Evolutionary conservation across 495 filamentous ascomycete genomes (phyloP), one percentile per base, ranked within the genome.

Genomic region (Penicillium egyptiacum): DNA sequence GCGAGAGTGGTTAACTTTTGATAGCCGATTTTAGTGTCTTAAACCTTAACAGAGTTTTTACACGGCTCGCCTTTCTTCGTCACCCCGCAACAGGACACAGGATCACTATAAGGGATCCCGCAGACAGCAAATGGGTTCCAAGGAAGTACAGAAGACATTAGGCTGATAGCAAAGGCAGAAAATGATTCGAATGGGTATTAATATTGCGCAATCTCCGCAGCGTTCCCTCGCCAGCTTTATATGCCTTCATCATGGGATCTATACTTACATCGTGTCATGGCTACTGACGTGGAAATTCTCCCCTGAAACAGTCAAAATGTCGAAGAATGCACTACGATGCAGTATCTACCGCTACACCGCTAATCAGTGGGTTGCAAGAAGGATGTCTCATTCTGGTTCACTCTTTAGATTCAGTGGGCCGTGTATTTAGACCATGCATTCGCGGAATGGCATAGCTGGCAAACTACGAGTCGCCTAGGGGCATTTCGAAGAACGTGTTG

Each of bases 161-260:
- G 25, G 28, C 8, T 35, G 9, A 19, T 37, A 5, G 6, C 30
- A 37, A 50, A 50, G 30, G 47, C 10, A 50, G 47, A 37, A 22
- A 35, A 35, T 50, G n/a, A 17, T 30, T 48, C n/a, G 30, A 14
- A 50, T 37, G 2, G 47, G 20, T n/a, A 19, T 17, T 50, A 19
- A 10, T 50, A 19, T 50, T 35, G n/a, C n/a, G 30, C 28, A 49
- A 49, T 49, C 28, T 22, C 46, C 35, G 30, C 16, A 9, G 46
- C 46, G 46, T 49, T 37, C 22, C 42, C 42, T 45, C 42, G 42
- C 6, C 42, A 45, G 42, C 42, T 45, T 45, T 45, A 45, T 45
- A 45, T 45, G 42, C 42, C 42, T 25, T 45, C 42, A 14, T 25
- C 42, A 25, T 45, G 20, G 42, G 42, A 10, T 14, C 22, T 16